Base-by-base conservation (phyloP, 345 rosid species). In the Nephelium lappaceum region DNA sequence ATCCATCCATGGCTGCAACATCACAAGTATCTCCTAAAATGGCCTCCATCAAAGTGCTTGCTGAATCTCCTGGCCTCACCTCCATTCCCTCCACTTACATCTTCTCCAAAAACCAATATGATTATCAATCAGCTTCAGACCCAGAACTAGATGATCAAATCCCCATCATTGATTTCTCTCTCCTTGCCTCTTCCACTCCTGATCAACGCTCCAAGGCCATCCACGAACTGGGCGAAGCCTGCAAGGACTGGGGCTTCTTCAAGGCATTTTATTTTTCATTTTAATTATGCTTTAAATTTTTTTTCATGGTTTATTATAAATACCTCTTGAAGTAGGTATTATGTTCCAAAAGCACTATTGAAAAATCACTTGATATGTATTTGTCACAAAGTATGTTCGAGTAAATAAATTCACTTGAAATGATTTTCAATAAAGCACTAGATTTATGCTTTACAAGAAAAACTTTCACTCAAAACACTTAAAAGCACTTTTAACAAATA, bases 241-340 rank as follows among this genome's bases (percentile, higher is more conserved):
- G 94, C 42, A 81, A 72, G 24, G 87, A 87, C 9, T 90, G 88
- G 93, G 93, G 93, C 31, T 88, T 90, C 84, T 90, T 90, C 84
- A 82, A 81, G 93, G 93, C 87, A 84, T 15, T 11, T 49, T 16
- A 11, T 12, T 12, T 21, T 67, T 9, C 2, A 0, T 2, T 42
- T 25, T 41, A 18, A 45, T 45, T 45, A 45, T 11, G 12, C 4
- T 45, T 31, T 31, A 31, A 31, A 1, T 31, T 31, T 31, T 31
- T 31, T 31, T n/a, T n/a, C n/a, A n/a, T n/a, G n/a, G n/a, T n/a
- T n/a, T n/a, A n/a, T n/a, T n/a, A n/a, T n/a, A n/a, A n/a, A n/a
- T n/a, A n/a, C n/a, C n/a, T n/a, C n/a, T n/a, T n/a, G n/a, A n/a
- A n/a, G n/a, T n/a, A n/a, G n/a, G n/a, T n/a, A n/a, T n/a, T n/a